Evolutionary conservation across 208 protist species (phyloP), one percentile per base, ranked within the genome.

Genomic region (Trypanosoma theileri): DNA sequence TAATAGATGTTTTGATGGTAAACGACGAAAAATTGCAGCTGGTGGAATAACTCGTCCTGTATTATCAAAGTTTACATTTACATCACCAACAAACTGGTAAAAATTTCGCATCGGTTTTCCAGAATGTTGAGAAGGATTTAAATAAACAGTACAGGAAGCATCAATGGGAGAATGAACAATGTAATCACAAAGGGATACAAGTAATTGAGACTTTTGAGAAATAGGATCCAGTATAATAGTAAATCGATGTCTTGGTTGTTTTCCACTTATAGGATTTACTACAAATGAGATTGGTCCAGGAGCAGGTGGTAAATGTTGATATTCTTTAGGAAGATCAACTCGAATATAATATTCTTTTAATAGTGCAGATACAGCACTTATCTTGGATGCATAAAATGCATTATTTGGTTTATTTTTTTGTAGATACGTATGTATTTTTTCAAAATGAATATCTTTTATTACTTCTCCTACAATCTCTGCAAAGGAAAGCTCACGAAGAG

Each of bases 221-320:
- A 97, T 80, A 22, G 97, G 97, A 69, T 98, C 86, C 41, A 99
- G 50, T 10, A 98, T 67, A n/a, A 87, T 79, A 11, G 66, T 79
- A n/a, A 94, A 46, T 19, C 64, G 57, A 65, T 89, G 83, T 17
- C 69, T 64, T 21, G 51, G 61, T 7, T 28, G 19, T 2, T 12
- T 59, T 11, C 16, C 63, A 19, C 52, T 48, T 50, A 21, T 48
- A 26, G 53, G 64, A 13, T 44, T 14, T 28, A 59, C 53, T 28
- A 41, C 53, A 61, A 59, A 61, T 4, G 55, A 64, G 4, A 62
- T 4, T 14, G 40, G 46, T 16, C 52, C 54, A 17, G 53, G 57
- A 14, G 61, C 40, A 2, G 17, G 4, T 9, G 60, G 62, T 10
- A 65, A 26, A 11, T 24, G 0, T 3, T 14, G 9, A 63, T 71